A percentile compares a stretch with the other conserved stretches of the same genome.
These are phyloP conservation scores for Microdochium nivale DNA, from an alignment of 2,329 filamentous ascomycete species.

Conservation along the genomic window DNA sequence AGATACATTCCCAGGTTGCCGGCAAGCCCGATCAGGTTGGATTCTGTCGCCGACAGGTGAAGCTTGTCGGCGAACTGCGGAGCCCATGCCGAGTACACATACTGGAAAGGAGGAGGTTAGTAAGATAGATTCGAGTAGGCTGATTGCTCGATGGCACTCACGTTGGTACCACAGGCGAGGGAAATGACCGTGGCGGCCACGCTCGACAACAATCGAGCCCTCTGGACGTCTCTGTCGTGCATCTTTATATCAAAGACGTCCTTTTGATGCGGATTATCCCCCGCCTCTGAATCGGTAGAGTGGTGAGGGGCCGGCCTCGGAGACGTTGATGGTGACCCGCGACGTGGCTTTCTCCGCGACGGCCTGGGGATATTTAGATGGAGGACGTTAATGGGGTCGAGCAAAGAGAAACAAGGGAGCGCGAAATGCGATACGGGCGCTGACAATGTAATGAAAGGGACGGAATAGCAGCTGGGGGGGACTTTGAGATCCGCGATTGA, in stretches of 20 bases:
- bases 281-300: too few species aligned
- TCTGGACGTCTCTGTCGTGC: constrained; percentile 41
- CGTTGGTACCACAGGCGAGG: constrained; percentile 88
- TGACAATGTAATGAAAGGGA: neutral
- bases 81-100: constrained; percentile 97
- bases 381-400: too few species aligned
- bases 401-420: too few species aligned
- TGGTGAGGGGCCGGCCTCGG: too few species aligned
- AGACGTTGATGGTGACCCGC: too few species aligned
- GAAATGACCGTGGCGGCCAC: constrained; percentile 77
- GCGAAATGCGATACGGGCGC: neutral
- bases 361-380: too few species aligned
- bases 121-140: neutral
- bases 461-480: neutral
- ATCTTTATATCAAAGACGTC: constrained; percentile 21
- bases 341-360: too few species aligned
- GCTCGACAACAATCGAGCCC: constrained; percentile 71
- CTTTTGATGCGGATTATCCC: too few species aligned
- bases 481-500: too few species aligned
- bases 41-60: constrained; percentile 82
- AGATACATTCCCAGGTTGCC: constrained; percentile 94
- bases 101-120: constrained; percentile 41
- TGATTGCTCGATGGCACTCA: constrained; percentile 31
- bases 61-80: constrained; percentile 87
- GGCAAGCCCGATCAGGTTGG: constrained; percentile 79